Conservation (phyloP, 2,329 filamentous ascomycete species). For the Neoarthrinium moseri region DNA sequence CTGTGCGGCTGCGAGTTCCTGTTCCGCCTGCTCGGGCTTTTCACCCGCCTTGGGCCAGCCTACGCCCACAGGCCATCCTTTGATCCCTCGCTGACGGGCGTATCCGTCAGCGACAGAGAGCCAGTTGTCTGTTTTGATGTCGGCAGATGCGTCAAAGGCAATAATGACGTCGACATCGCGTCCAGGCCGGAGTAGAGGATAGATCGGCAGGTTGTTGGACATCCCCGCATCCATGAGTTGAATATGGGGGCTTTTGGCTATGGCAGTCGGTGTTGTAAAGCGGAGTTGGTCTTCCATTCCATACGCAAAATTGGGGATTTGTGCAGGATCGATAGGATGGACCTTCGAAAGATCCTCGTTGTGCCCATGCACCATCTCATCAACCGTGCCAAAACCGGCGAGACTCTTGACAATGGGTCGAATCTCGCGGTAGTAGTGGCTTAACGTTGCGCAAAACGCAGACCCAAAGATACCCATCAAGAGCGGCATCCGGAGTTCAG, state of each 20-base stretch:
- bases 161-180: constrained; percentile 86
- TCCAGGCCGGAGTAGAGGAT: constrained; percentile 85
- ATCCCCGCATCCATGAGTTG: constrained; percentile 96
- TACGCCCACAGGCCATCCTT: constrained; percentile 92
- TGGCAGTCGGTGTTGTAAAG: constrained; percentile 72
- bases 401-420: constrained; percentile 76
- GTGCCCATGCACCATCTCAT: constrained; percentile 78
- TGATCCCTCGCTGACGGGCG: constrained; percentile 82
- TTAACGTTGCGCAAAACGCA: constrained; percentile 92
- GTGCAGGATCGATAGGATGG: constrained; percentile 90
- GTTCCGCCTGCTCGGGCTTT: constrained; percentile 56
- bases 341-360: constrained; percentile 86
- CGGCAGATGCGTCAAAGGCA: constrained; percentile 91
- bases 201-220: constrained; percentile 97
- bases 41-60: constrained; percentile 77
- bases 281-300: constrained; percentile 77
- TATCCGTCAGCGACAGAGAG: constrained; percentile 92
- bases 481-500: constrained; percentile 79
- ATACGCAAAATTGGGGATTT: constrained; percentile 84
- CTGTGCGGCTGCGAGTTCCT: constrained; percentile 68
- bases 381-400: constrained; percentile 72
- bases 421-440: constrained; percentile 94
- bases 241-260: constrained; percentile 69
- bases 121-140: constrained; percentile 95
- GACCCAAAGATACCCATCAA: constrained; percentile 95